Evolutionary conservation across 2,329 filamentous ascomycete genomes (phyloP).

Genomic region (Coniochaeta ligniaria): DNA sequence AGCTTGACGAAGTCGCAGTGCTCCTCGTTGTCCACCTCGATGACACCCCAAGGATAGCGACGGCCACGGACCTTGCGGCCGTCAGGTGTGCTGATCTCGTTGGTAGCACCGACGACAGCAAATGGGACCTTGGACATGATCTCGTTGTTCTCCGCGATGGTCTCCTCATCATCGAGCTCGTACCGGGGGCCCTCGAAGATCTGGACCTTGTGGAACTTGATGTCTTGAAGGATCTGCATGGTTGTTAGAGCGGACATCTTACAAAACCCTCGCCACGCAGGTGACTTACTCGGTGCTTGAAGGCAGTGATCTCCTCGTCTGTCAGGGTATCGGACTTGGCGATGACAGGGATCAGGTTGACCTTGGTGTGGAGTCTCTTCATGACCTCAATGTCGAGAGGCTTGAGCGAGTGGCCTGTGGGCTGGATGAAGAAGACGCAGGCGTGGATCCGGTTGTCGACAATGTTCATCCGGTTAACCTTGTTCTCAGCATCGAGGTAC

Average conservation of each 20-base stretch:
- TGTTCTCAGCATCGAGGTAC: slow-evolving; percentile 98
- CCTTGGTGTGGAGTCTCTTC: slow-evolving; percentile 98
- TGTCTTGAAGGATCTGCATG: slow-evolving; percentile 84
- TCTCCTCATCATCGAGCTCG: slow-evolving; percentile 98
- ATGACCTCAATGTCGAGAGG: slow-evolving; percentile 98
- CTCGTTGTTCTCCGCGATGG: slow-evolving; percentile 98
- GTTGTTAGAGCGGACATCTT: neutral
- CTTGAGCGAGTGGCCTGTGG: slow-evolving; percentile 96
- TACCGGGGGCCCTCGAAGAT: slow-evolving; percentile 99
- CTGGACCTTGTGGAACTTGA: slow-evolving; percentile 94
- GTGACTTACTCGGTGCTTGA: slow-evolving; percentile 84
- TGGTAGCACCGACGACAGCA: slow-evolving; percentile 93
- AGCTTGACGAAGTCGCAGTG: slow-evolving; percentile 99
- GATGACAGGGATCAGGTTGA: slow-evolving; percentile 98
- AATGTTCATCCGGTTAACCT: slow-evolving; percentile 99
- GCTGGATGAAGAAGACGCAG: slow-evolving; percentile 99
- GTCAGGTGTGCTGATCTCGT: slow-evolving; percentile 84
- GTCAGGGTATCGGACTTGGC: slow-evolving; percentile 98
- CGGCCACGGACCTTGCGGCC: slow-evolving; percentile 94
- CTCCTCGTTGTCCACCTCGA: slow-evolving; percentile 99
- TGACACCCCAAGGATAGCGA: slow-evolving; percentile 95
- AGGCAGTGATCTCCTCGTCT: slow-evolving; percentile 87
- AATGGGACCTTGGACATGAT: slow-evolving; percentile 99
- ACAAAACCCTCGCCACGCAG: neutral
- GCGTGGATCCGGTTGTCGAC: slow-evolving; percentile 98